These are phyloP conservation scores for Populus euphratica DNA, from an alignment of 345 rosid genomes.

Conservation along the genomic window DNA sequence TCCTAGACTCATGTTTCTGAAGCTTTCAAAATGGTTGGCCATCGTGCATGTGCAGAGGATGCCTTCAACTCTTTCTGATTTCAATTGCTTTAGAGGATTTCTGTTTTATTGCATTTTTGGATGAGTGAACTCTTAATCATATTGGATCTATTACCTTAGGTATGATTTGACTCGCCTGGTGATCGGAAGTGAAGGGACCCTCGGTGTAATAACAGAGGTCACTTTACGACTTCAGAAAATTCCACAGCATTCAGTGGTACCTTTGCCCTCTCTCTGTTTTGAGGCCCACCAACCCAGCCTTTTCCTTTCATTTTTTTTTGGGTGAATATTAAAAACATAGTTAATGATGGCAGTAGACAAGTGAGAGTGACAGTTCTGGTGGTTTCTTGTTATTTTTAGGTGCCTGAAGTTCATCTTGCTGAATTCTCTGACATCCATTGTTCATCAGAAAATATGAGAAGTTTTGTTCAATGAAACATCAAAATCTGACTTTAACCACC, in stretches of 20 bases:
- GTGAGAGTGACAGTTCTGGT: background rate
- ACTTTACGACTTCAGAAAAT: slow-evolving; percentile 85
- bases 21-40: slow-evolving; percentile 1
- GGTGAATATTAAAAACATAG: too few relatives aligned
- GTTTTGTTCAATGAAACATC: background rate
- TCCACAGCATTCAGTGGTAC: slow-evolving; percentile 91
- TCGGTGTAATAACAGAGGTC: slow-evolving; percentile 83
- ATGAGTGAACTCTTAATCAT: slow-evolving; percentile 6
- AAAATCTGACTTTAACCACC: background rate
- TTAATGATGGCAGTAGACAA: background rate
- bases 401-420: background rate
- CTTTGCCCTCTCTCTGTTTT: slow-evolving; percentile 11
- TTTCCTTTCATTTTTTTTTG: too few relatives aligned
- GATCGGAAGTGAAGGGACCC: slow-evolving; percentile 94
- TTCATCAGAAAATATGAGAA: background rate
- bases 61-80: background rate
- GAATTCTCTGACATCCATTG: background rate
- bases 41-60: background rate
- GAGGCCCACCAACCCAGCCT: background rate
- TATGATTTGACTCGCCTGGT: slow-evolving; percentile 88
- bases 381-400: slow-evolving; percentile 2
- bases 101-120: background rate
- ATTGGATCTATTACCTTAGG: slow-evolving; percentile 31
- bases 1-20: background rate
- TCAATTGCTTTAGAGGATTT: background rate